phyloP scores from a whole-genome alignment of 2,329 filamentous ascomycete species.

The Claviceps sp. region DNA sequence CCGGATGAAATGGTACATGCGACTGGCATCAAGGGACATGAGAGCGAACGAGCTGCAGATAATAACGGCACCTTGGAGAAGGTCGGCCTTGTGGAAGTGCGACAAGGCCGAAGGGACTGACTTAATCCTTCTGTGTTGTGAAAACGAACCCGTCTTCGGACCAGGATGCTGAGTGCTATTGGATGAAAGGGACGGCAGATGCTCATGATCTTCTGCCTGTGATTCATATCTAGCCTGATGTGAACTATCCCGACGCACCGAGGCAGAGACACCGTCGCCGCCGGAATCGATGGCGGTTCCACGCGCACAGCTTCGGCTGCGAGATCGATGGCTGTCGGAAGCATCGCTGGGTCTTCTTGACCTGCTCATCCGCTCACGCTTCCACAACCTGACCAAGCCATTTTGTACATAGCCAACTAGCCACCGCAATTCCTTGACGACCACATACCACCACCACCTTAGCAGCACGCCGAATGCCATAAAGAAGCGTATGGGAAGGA shows the following conservation, averaged over 20 bases:
- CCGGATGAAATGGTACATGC: conserved; percentile 96
- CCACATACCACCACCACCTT: conserved; percentile 63
- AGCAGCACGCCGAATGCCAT: conserved; percentile 65
- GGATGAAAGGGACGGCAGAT: conserved; percentile 8
- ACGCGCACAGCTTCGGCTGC: conserved; percentile 23
- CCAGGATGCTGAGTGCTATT: conserved; percentile 11
- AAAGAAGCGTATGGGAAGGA: conserved; percentile 76
- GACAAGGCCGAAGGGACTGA: conserved; percentile 76
- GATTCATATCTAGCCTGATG: background rate
- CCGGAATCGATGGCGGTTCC: conserved; percentile 11
- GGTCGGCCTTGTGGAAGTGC: conserved; percentile 86
- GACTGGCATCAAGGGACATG: conserved; percentile 85
- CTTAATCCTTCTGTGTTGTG: conserved; percentile 59
- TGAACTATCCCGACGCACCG: conserved; percentile 4
- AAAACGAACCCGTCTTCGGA: conserved; percentile 20
- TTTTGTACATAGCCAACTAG: conserved; percentile 65
- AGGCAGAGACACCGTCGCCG: conserved; percentile 1
- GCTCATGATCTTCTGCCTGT: conserved; percentile 2
- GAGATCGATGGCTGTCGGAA: conserved; percentile 25
- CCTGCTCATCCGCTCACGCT: conserved; percentile 33
- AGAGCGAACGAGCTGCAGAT: conserved; percentile 73
- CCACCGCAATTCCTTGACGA: conserved; percentile 59
- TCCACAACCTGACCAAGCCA: conserved; percentile 70
- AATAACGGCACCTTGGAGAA: conserved; percentile 81
- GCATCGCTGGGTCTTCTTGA: conserved; percentile 20